A percentile compares a stretch with the other conserved stretches of the same genome.
Evolutionary conservation across 495 filamentous ascomycete species (phyloP).

Genomic region (Neurospora sp.): DNA sequence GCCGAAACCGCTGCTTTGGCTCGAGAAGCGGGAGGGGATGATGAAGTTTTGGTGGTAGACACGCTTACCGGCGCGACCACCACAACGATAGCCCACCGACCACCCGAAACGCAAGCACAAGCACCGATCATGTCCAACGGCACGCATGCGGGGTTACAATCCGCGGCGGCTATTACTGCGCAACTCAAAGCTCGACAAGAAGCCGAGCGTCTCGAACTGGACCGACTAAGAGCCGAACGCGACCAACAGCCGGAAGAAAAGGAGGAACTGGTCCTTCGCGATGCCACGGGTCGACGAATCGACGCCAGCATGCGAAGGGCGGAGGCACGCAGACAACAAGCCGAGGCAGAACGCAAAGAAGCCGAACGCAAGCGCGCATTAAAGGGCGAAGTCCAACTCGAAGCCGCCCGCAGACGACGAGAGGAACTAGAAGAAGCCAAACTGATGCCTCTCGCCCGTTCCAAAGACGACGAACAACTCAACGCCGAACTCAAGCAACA

Average conservation of each 20-base stretch:
- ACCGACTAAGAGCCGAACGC: conserved; percentile 25
- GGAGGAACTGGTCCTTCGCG: conserved; percentile 82
- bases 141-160: conserved; percentile 77
- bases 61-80: background rate
- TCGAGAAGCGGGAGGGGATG: conserved; percentile 34
- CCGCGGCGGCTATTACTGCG: conserved; percentile 64
- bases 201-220: conserved; percentile 38
- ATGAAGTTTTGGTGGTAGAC: background rate
- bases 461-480: conserved; percentile 68
- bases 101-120: background rate
- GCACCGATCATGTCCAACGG: conserved; percentile 66
- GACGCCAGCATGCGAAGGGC: conserved; percentile 85
- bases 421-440: conserved; percentile 65
- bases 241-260: conserved; percentile 18
- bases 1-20: conserved; percentile 47
- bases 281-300: conserved; percentile 84
- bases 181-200: conserved; percentile 50
- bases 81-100: background rate
- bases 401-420: conserved; percentile 40
- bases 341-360: conserved; percentile 59
- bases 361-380: conserved; percentile 50
- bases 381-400: conserved; percentile 76
- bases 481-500: conserved; percentile 70
- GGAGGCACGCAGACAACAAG: conserved; percentile 63
- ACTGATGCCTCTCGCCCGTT: conserved; percentile 68